Base-by-base conservation (phyloP, 2,329 filamentous ascomycete species). In the Verticillium dahliae region DNA sequence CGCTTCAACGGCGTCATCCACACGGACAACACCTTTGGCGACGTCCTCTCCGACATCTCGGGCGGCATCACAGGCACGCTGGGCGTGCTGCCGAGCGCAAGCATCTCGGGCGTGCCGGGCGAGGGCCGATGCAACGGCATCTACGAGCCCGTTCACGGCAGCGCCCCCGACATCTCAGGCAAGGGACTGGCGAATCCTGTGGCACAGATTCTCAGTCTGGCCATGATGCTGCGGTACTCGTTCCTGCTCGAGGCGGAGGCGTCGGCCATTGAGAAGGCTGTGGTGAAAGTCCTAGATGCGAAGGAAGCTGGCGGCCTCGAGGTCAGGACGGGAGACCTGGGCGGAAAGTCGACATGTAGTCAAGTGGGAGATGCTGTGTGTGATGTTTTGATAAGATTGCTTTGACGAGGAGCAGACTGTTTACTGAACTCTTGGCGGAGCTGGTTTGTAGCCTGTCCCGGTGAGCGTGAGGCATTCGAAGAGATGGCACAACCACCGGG, bases 161-260 rank as follows among this genome's bases (percentile, higher is more conserved):
- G 70, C 59, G 90, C 89, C 2, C 89, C 90, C 11, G 89, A 92
- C 67, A 91, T 92, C 65, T 85, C 86, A 7, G 89, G 89, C 61
- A 82, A 89, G 71, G 86, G 86, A 45, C 81, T 90, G 52, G 88
- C 89, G 60, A 91, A 92, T 75, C 89, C 89, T 0, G 81, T 91
- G 38, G 89, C 88, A 1, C 85, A 87, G 67, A 85, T 91, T 37
- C 80, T 91, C 45, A 90, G 87, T 58, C 75, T 90, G 33, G 87
- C 87, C 61, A 89, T 92, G 88, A 84, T 92, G 81, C 79, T 92
- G 65, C 85, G 90, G 69, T 91, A 91, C 75, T 90, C 57, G 5
- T 58, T 58, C 57, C 57, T 60, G 58, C 58, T 60, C 6, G 52
- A 54, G 35, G 41, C 15, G 4, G 83, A 90, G 66, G 87, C 88